phyloP scores from a whole-genome alignment of 2,329 filamentous ascomycete genomes.

The Neonectria faginata region DNA sequence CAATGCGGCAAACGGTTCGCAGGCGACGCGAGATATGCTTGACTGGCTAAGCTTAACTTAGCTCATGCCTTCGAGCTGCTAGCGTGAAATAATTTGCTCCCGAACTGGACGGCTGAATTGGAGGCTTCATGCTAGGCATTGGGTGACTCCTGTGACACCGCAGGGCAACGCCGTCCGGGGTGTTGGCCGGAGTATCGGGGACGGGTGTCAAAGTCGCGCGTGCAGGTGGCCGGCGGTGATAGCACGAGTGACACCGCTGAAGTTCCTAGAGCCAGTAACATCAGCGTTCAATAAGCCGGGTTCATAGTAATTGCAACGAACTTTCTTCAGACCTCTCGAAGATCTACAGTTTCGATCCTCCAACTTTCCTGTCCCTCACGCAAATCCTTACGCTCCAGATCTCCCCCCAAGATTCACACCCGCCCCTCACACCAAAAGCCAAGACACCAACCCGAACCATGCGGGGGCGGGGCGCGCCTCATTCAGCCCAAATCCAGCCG shows the following conservation, averaged over 20 bases:
- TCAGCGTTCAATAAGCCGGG: neutral
- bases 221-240: conserved; percentile 28
- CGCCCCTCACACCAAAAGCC: neutral
- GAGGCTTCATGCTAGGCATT: neutral
- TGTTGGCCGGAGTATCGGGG: conserved; percentile 32
- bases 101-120: conserved; percentile 3
- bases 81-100: conserved; percentile 26
- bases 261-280: too few species aligned
- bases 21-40: conserved; percentile 22
- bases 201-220: conserved; percentile 31
- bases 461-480: conserved; percentile 30
- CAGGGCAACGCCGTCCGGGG: conserved; percentile 8
- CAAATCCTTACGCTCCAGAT: neutral
- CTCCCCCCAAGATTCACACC: conserved; percentile 14
- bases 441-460: conserved; percentile 4
- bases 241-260: neutral
- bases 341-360: neutral
- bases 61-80: conserved; percentile 6
- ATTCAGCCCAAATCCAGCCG: conserved; percentile 18
- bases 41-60: conserved; percentile 28
- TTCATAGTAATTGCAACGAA: too few species aligned
- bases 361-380: neutral
- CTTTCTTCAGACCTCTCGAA: neutral
- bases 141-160: conserved; percentile 8
- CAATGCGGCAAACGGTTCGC: conserved; percentile 2